Conservation (phyloP, 1,139 yeast genomes). For the Blastobotrys illinoisensis region DNA sequence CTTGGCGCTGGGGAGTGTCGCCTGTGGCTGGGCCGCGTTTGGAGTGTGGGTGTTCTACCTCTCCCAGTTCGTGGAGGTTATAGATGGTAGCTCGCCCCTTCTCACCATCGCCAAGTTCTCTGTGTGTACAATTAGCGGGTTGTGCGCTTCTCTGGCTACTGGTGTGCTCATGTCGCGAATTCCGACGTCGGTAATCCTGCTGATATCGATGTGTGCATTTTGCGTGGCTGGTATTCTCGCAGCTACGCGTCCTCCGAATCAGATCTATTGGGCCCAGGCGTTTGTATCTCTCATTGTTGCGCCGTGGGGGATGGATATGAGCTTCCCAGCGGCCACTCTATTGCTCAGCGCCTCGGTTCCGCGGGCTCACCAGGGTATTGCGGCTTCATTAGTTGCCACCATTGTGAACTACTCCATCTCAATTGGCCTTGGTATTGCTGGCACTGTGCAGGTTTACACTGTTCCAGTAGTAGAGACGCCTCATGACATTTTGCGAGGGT, state of each 20-base stretch:
- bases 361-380: slow-evolving; percentile 53
- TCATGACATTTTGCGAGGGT: slow-evolving; percentile 34
- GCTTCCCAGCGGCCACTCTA: slow-evolving; percentile 58
- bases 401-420: slow-evolving; percentile 59
- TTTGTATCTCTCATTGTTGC: slow-evolving; percentile 44
- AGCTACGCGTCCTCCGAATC: slow-evolving; percentile 44
- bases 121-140: slow-evolving; percentile 42
- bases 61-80: slow-evolving; percentile 35
- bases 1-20: slow-evolving; percentile 45
- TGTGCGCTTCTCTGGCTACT: slow-evolving; percentile 43
- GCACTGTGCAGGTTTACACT: slow-evolving; percentile 47
- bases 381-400: slow-evolving; percentile 59
- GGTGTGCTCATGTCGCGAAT: slow-evolving; percentile 37
- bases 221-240: slow-evolving; percentile 38
- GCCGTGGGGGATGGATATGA: slow-evolving; percentile 60
- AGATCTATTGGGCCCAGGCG: slow-evolving; percentile 50
- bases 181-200: slow-evolving; percentile 42
- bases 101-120: slow-evolving; percentile 38
- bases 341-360: slow-evolving; percentile 50
- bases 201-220: slow-evolving; percentile 43
- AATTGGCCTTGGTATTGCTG: slow-evolving; percentile 59
- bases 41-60: slow-evolving; percentile 52
- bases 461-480: slow-evolving; percentile 31
- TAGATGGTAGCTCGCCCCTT: slow-evolving; percentile 36
- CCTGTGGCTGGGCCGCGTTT: slow-evolving; percentile 57